Base-by-base conservation (phyloP, 768 basidiomycete species). In the Rhodocollybia butyracea region DNA sequence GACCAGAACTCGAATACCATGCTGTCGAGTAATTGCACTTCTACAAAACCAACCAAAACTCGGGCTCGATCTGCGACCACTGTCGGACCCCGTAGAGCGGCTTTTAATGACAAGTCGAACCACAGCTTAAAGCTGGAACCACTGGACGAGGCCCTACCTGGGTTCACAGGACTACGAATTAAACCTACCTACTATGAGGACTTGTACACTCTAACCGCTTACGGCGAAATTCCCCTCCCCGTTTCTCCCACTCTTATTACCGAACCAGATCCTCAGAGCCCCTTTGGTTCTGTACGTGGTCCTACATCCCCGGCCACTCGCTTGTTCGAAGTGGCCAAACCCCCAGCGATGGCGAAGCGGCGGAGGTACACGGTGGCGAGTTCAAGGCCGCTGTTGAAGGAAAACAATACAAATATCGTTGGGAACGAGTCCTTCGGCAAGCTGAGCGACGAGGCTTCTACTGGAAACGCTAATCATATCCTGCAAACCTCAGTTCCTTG, bases 241-340 rank as follows among this genome's bases (percentile, higher is more conserved):
- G 21, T n/a, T n/a, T n/a, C n/a, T n/a, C 41, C 19, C 22, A 12
- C 1, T 24, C 31, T 19, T 21, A 32, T 17, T 22, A 22, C 5
- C n/a, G 31, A 48, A 5, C 17, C 29, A 17, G n/a, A 21, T 12
- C 10, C 5, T 48, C 3, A n/a, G 24, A 30, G 22, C 17, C 17
- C 27, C 5, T 3, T 31, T 5, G 19, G 19, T 21, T 15, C 31
- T 5, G 46, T 21, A 32, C 34, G 19, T 15, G 17, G 32, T 13
- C 48, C 48, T 1, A 50, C 22, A 12, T 50, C 48, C 13, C 34
- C 32, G 15, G 13, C 32, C 21, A 26, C 34, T 21, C n/a, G 48
- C 7, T 50, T 50, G 21, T 50, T 50, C n/a, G 48, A 50, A n/a
- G 48, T 50, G 17, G 48, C 48, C 6, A 50, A 50, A 17, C 48